Evolutionary conservation across 140 eudicot genomes (phyloP), one percentile per base, ranked within the genome.

Genomic region (Cichorium intybus): DNA sequence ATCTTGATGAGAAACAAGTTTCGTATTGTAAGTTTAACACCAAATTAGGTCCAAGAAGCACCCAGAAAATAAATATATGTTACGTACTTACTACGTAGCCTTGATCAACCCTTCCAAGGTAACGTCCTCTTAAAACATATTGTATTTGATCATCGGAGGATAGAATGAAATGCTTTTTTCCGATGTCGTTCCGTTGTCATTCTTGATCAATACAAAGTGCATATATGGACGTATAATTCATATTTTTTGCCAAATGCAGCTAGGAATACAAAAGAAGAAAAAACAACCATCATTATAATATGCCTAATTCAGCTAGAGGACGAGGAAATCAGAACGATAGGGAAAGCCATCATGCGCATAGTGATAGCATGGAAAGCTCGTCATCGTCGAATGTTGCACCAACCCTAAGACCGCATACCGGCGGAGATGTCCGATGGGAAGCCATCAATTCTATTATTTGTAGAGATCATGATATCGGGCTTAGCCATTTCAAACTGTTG

Each of bases 391-490:
- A 45, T 7, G 7, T 11, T 53, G 65, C 77, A 68, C 82, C 80
- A 0, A 34, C 60, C 20, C 16, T 52, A 8, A 77, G 79, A 63
- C 95, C 95, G 12, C 95, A 87, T 60, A 87, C 85, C 0, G 90
- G 87, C 7, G 77, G 81, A 18, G 95, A 87, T 66, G 60, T 71
- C 21, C 64, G 88, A 73, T 87, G 95, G 95, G 90, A 87, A 54
- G 95, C 88, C 28, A 81, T 87, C 20, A 69, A 58, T 57, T 72
- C 84, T 0, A 16, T 74, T 7, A 47, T 78, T 16, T 23, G 79
- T 7, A 74, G 63, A 75, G 87, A 87, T 22, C 53, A 68, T 2
- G 79, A 80, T 5, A 65, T 87, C 10, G 87, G 87, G 18, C 83
- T 87, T 4, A 76, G 75, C 75, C 86, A 87, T 76, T 87, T 83